Base-by-base conservation (phyloP, 345 rosid species). In the Bruguiera sexangula region DNA sequence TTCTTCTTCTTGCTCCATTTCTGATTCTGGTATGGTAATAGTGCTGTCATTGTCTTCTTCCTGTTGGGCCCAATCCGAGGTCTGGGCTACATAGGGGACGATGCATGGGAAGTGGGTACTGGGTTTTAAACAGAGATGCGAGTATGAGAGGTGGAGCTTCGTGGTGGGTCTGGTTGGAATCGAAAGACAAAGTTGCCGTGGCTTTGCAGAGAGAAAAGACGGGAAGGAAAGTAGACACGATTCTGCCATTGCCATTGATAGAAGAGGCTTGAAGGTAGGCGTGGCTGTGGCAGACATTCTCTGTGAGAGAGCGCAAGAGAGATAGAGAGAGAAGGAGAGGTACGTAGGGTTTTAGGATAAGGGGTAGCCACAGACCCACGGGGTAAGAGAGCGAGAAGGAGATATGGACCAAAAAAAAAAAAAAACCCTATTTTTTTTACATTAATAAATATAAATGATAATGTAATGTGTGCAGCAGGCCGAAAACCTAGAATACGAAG, bases 221-320 rank as follows among this genome's bases (percentile, higher is more conserved):
- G 88, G 87, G 31, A 81, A 70, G 20, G 85, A 85, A 43, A 75
- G 71, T 5, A 85, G 68, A 54, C 82, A 83, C 18, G 91, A 85
- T 69, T 84, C 93, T 1, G 88, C 83, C 78, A 84, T 78, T 43
- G 88, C 83, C 78, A 84, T 78, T 43, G 93, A 79, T 55, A 89
- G 65, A 72, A 89, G 65, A 72, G 87, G 81, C 75, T 81, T 86
- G 68, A 85, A 85, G 75, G 78, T 70, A 6, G 83, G 76, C 2
- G 85, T 63, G 3, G 87, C 65, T 2, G 85, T 69, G 29, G 87
- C 72, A 72, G 83, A 71, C 94, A 90, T 86, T 30, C 51, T 31
- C 32, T 32, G 34, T 1, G 34, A 6, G 37, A 46, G 0, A 22
- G 59, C 0, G 18, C 29, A 27, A 22, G 15, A 55, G 26, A 3